Base-by-base conservation (phyloP, 2,329 filamentous ascomycete species). In the Incumbomyces delicatus region DNA sequence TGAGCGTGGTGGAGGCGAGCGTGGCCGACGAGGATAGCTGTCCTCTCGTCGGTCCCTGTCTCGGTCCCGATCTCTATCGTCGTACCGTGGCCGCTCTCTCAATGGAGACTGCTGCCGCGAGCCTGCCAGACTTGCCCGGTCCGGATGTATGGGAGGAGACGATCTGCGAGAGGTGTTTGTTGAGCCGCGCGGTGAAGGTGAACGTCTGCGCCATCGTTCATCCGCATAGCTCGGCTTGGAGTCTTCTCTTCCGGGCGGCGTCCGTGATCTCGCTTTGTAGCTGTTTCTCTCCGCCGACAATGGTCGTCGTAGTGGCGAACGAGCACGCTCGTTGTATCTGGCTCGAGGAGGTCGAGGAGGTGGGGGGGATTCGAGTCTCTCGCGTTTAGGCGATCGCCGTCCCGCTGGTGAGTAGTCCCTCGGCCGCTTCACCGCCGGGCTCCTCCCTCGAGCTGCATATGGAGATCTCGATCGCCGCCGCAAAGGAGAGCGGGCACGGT, bases 131-230 rank as follows among this genome's bases (percentile, higher is more conserved):
- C 66, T 69, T 41, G 68, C 59, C 54, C 75, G 70, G 53, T 77
- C 79, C 13, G 72, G 70, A 55, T 78, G 75, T 12, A 74, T 63
- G 20, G 68, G 74, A 13, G 80, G 80, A 5, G 80, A 82, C 7
- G 80, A 80, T 41, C 77, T 71, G 47, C 77, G 73, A 17, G 79
- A 82, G 27, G 75, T 78, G 16, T 71, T 63, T 16, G 65, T 71
- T 7, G 79, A 81, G 33, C 71, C 74, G 35, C 62, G 61, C 29
- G 69, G 70, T 33, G 76, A 79, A 20, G 71, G 73, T 43, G 77
- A 79, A 32, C 72, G 68, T 45, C 73, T 72, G 54, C 72, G 70
- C 71, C 70, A 74, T 40, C 66, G 71, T 47, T 73, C 69, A 16
- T 73, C 68, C 33, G 64, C 61, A 44, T 69, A 64, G 13, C 66